Evolutionary conservation across 2,329 filamentous ascomycete genomes (phyloP).

Genomic region (Ophiostoma sp.): DNA sequence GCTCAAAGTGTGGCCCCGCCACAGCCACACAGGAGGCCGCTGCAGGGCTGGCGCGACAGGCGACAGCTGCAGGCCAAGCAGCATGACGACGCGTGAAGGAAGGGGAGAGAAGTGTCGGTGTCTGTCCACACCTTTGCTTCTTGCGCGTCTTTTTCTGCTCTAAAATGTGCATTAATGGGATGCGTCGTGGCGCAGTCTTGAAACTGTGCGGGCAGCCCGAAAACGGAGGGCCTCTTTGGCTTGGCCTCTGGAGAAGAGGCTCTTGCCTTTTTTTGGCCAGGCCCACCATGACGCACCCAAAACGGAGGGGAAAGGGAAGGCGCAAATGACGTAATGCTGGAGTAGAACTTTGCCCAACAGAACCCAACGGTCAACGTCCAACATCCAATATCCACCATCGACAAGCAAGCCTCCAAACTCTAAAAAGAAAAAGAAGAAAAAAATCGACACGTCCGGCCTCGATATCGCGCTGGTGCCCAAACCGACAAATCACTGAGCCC

Average conservation of each 20-base stretch:
- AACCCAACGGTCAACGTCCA: background rate
- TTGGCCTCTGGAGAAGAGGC: background rate
- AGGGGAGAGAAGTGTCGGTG: background rate
- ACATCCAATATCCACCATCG: background rate
- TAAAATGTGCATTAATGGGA: background rate
- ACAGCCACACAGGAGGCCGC: conserved; percentile 18
- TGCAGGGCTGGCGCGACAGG: background rate
- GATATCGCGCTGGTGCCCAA: background rate
- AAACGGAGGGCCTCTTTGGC: background rate
- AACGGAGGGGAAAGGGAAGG: background rate
- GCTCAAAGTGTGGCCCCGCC: background rate
- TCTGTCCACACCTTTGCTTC: background rate
- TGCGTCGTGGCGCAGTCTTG: conserved; percentile 9
- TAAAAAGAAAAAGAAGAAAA: background rate
- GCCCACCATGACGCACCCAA: background rate
- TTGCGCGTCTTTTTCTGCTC: background rate
- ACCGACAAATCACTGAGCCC: background rate
- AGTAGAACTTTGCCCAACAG: background rate
- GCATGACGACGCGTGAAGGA: background rate
- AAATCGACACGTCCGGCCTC: background rate
- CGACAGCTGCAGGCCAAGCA: conserved; percentile 5
- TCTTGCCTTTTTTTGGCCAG: background rate
- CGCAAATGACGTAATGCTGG: conserved; percentile 9
- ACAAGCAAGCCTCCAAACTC: background rate
- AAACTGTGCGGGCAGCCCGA: conserved; percentile 1